Base-by-base conservation (phyloP, 345 rosid genomes). In the Fremontodendron californicum region DNA sequence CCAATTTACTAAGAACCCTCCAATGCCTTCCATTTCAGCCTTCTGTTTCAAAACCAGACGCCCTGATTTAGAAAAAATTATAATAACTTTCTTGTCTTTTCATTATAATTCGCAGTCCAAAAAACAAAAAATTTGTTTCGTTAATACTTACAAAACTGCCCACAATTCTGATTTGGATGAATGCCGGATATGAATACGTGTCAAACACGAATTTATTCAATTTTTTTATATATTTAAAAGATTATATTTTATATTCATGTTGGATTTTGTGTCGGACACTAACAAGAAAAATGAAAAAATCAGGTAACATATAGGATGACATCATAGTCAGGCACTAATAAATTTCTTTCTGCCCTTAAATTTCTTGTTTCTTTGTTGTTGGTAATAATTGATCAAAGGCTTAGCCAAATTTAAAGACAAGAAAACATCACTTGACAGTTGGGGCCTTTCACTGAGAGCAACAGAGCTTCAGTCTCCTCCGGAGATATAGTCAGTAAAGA, bases 31-130 rank as follows among this genome's bases (percentile, higher is more conserved):
- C 23, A 76, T 67, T 78, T 63, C 62, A 21, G 67, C 72, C 65
- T 65, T 8, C 49, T 40, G 18, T 31, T 68, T 61, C 39, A 49
- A 27, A 23, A n/a, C 45, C 61, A 74, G 74, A 46, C 61, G 13
- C 51, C 79, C 74, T 78, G 67, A 75, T 75, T 66, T 79, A 67
- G 81, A 33, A 64, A 54, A 66, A 29, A 68, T 1, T n/a, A n/a
- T 4, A 11, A 23, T 11, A 23, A 25, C 52, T 81, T 72, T 13
- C 71, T 37, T 57, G 23, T 37, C 66, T 23, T 23, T 78, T 76
- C 40, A 65, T 65, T 71, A 19, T 71, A 71, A 9, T 33, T 60
- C n/a, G n/a, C n/a, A 71, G 19, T n/a, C n/a, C 62, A n/a, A n/a
- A n/a, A n/a, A n/a, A n/a, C n/a, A n/a, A n/a, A n/a, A 8, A 68